These are phyloP conservation scores for Trichosporon sp. DNA, from an alignment of 1,284 basidiomycete genomes.

Conservation along the genomic window DNA sequence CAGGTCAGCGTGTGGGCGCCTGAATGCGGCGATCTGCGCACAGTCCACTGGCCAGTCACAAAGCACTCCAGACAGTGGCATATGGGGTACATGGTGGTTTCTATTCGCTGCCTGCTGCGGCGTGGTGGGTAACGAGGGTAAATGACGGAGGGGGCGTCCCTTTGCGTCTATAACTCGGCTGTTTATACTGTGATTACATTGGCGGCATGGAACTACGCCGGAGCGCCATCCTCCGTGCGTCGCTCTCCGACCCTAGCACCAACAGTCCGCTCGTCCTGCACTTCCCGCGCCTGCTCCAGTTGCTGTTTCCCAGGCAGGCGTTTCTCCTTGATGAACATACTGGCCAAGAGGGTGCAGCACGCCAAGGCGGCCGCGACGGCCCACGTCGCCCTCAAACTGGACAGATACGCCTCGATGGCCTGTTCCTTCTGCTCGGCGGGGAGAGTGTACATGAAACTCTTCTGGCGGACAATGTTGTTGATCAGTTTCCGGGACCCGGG, in stretches of 20 bases:
- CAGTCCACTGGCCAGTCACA: background rate
- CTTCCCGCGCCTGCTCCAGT: background rate
- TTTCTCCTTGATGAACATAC: conserved; percentile 32
- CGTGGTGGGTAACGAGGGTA: too few species aligned
- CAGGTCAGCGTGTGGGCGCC: background rate
- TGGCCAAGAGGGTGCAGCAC: conserved; percentile 39
- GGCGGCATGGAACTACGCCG: background rate
- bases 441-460: conserved; percentile 48
- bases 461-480: conserved; percentile 52
- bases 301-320: conserved; percentile 29
- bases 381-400: conserved; percentile 43
- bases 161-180: too few species aligned
- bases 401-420: conserved; percentile 51
- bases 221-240: background rate
- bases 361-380: conserved; percentile 36
- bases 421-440: conserved; percentile 31
- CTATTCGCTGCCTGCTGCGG: background rate
- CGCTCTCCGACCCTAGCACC: background rate
- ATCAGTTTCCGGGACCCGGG: conserved; percentile 36
- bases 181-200: too few species aligned
- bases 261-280: background rate
- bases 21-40: background rate
- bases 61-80: too few species aligned
- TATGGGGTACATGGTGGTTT: background rate
- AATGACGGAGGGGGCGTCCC: background rate